Evolutionary conservation across 2,329 filamentous ascomycete genomes (phyloP).

Genomic region (Penicillium expansum): DNA sequence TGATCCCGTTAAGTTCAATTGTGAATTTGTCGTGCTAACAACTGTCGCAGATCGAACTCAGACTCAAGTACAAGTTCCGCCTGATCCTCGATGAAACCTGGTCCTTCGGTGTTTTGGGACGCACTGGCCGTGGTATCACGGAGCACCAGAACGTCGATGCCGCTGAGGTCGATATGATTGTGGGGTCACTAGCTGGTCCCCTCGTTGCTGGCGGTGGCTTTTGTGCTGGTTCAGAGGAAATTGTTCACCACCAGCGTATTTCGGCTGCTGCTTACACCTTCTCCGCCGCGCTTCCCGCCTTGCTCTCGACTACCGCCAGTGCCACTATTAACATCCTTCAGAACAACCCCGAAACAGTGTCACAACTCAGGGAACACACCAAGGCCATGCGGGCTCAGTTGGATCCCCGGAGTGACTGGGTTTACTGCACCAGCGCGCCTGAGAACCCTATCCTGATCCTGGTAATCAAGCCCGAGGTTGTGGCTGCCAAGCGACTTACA

Average conservation of each 20-base stretch:
- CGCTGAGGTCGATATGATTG: constrained; percentile 92
- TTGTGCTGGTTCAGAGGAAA: constrained; percentile 86
- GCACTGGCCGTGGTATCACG: constrained; percentile 86
- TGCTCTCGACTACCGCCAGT: constrained; percentile 92
- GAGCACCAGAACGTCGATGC: constrained; percentile 97
- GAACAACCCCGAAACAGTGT: constrained; percentile 77
- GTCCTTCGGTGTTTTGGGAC: constrained; percentile 91
- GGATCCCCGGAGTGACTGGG: constrained; percentile 91
- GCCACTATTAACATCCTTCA: constrained; percentile 86
- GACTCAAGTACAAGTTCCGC: constrained; percentile 96
- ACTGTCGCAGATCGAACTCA: constrained; percentile 70
- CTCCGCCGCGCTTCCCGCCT: constrained; percentile 88
- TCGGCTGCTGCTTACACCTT: constrained; percentile 91
- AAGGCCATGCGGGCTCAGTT: constrained; percentile 80
- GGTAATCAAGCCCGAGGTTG: constrained; percentile 76
- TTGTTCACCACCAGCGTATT: constrained; percentile 94
- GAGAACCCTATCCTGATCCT: constrained; percentile 89
- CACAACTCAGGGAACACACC: constrained; percentile 79
- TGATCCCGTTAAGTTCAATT: not conserved
- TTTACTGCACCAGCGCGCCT: constrained; percentile 71
- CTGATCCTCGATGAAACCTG: constrained; percentile 96
- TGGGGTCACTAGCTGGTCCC: constrained; percentile 85
- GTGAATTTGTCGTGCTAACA: constrained; percentile 5
- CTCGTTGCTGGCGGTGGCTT: constrained; percentile 93
- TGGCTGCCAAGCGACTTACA: constrained; percentile 66